phyloP scores from a whole-genome alignment of 371 early-diverging fungal species.

The Rhizopus sp. region DNA sequence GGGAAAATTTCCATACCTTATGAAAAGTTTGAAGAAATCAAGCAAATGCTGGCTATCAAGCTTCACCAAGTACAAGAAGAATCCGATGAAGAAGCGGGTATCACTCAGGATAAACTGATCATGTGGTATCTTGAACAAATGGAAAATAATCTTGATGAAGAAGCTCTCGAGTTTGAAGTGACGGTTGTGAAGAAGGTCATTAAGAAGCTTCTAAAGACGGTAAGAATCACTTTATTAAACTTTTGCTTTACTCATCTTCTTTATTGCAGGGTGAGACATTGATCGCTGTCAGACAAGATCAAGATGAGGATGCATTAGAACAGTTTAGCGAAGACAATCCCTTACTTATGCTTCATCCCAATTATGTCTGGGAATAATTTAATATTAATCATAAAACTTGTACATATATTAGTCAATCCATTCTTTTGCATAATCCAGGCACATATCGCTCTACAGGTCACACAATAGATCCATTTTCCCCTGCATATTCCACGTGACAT shows the following conservation, averaged over 20 bases:
- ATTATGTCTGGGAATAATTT: conserved; percentile 43
- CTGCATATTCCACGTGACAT: too few species aligned
- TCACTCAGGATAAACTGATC: conserved; percentile 74
- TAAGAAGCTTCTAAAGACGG: conserved; percentile 73
- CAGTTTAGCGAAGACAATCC: conserved; percentile 25
- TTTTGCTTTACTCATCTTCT: background rate
- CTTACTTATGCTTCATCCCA: conserved; percentile 66
- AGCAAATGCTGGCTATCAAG: conserved; percentile 68
- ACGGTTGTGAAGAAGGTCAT: conserved; percentile 79
- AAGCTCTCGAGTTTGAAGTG: conserved; percentile 68
- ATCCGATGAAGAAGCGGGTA: conserved; percentile 51
- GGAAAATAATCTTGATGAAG: conserved; percentile 75
- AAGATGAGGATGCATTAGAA: conserved; percentile 18
- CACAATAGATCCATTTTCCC: too few species aligned
- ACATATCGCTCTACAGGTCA: too few species aligned
- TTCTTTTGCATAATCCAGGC: too few species aligned
- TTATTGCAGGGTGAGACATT: conserved; percentile 39
- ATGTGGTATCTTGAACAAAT: conserved; percentile 81
- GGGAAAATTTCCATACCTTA: conserved; percentile 60
- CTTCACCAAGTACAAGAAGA: conserved; percentile 53
- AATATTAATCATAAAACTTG: too few species aligned
- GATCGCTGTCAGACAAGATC: conserved; percentile 50
- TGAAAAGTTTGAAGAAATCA: conserved; percentile 81
- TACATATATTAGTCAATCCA: too few species aligned
- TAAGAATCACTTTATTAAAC: conserved; percentile 26